These are phyloP conservation scores for Pichia sorboxylosa DNA, from an alignment of 1,139 yeast species.

Conservation along the genomic window DNA sequence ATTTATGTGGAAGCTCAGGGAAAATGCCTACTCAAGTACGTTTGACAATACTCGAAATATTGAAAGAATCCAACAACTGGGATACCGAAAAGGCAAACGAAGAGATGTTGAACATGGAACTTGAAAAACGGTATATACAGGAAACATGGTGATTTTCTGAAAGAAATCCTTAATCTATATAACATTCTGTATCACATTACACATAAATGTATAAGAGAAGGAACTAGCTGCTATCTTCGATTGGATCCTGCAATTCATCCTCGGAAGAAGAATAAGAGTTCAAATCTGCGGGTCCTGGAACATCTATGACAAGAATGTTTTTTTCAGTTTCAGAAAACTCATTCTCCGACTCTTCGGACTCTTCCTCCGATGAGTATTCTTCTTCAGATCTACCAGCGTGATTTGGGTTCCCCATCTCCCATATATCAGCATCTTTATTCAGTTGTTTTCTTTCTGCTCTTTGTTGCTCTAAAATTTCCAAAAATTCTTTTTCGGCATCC, in stretches of 20 bases:
- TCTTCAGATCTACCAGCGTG: slow-evolving; percentile 22
- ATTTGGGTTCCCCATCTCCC: slow-evolving; percentile 74
- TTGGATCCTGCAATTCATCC: too few relatives aligned
- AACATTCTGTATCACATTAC: too few relatives aligned
- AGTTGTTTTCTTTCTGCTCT: slow-evolving; percentile 51
- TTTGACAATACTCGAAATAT: slow-evolving; percentile 53
- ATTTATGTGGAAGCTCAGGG: slow-evolving; percentile 89
- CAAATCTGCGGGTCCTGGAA: slow-evolving; percentile 8
- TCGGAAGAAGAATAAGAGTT: neutral
- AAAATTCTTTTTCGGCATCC: slow-evolving; percentile 67
- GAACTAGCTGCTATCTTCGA: too few relatives aligned
- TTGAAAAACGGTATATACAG: slow-evolving; percentile 59
- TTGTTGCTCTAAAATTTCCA: slow-evolving; percentile 57
- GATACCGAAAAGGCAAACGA: slow-evolving; percentile 34
- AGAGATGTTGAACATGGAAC: slow-evolving; percentile 51
- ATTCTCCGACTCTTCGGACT: slow-evolving; percentile 21
- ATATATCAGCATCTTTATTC: slow-evolving; percentile 44
- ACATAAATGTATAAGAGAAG: too few relatives aligned
- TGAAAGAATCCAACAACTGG: slow-evolving; percentile 27
- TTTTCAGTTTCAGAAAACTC: slow-evolving; percentile 9
- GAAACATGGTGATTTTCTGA: slow-evolving; percentile 69
- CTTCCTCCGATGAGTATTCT: slow-evolving; percentile 21
- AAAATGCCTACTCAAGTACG: slow-evolving; percentile 90
- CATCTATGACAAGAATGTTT: slow-evolving; percentile 7
- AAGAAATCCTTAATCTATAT: too few relatives aligned